A percentile compares a stretch with the other conserved stretches of the same genome.
These are phyloP conservation scores for Rhizoctonia solani DNA, from an alignment of 1,284 basidiomycete genomes.

Conservation along the genomic window DNA sequence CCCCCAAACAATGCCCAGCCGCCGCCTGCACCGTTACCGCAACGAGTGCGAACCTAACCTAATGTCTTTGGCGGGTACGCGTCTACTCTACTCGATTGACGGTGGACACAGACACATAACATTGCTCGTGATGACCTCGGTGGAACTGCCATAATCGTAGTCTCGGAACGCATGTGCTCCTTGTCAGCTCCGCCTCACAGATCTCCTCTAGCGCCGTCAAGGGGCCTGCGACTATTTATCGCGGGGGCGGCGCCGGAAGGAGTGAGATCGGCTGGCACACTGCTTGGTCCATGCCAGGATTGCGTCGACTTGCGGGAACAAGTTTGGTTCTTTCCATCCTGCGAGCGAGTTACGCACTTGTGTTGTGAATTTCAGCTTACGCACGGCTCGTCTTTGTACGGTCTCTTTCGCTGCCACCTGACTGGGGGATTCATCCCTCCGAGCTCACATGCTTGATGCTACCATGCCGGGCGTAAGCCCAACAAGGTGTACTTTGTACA, in stretches of 20 bases:
- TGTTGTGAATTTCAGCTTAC: not conserved
- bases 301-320: constrained; percentile 32
- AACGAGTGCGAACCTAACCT: constrained; percentile 30
- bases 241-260: constrained; percentile 30
- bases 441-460: constrained; percentile 30
- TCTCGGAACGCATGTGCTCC: constrained; percentile 25
- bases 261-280: constrained; percentile 7
- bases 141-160: constrained; percentile 16
- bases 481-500: constrained; percentile 18
- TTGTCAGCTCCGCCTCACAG: constrained; percentile 18
- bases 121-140: constrained; percentile 20
- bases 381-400: constrained; percentile 19
- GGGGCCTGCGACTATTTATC: constrained; percentile 14
- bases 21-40: constrained; percentile 21
- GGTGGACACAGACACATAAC: not conserved
- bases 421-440: constrained; percentile 8
- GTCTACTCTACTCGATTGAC: constrained; percentile 30
- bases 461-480: constrained; percentile 30
- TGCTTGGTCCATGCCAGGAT: constrained; percentile 19
- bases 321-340: constrained; percentile 17
- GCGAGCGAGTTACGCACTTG: constrained; percentile 32
- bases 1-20: constrained; percentile 21
- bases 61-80: constrained; percentile 26
- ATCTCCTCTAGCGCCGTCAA: constrained; percentile 32
- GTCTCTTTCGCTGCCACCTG: constrained; percentile 6